Base-by-base conservation (phyloP, 106 monocot species). In the Allium sativum region DNA sequence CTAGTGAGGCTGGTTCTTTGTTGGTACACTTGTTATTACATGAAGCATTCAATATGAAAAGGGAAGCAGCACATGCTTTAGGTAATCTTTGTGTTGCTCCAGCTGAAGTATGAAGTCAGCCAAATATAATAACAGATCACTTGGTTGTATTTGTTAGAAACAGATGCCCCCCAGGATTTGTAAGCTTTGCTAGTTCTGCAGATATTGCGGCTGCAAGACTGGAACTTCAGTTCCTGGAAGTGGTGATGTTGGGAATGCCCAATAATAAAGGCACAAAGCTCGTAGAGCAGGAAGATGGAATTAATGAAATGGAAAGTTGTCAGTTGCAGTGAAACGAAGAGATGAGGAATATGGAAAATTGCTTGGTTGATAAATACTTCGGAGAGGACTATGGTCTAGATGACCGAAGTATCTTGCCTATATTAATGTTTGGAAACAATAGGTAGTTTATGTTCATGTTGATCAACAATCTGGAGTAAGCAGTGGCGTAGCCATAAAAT, bases 221-320 rank as follows among this genome's bases (percentile, higher is more conserved):
- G 68, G 96, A 91, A 14, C 96, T 98, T 68, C 87, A 88, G 41
- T 98, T 98, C 66, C 68, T 98, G 62, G 96, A 98, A 70, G 31
- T 98, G 82, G 96, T 90, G 59, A 89, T 80, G n/a, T n/a, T 59
- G 53, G 96, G 96, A 18, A 72, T 90, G 74, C 96, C 96, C 3
- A 76, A 96, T 52, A 77, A 79, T 9, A 77, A 88, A 71, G 96
- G 96, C 16, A 87, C 90, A 44, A 91, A 84, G 69, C 78, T 96
- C 22, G n/a, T n/a, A n/a, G n/a, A n/a, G n/a, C n/a, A n/a, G n/a
- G n/a, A n/a, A n/a, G n/a, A n/a, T n/a, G n/a, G 96, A 9, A 96
- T 96, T 40, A 87, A 87, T 57, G 96, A 87, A 14, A 96, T 96
- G 96, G 96, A 96, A 66, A 82, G 84, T 68, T 96, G 90, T 60